These are phyloP conservation scores for Macrotyloma uniflorum DNA, from an alignment of 306 rosid genomes.

Conservation along the genomic window DNA sequence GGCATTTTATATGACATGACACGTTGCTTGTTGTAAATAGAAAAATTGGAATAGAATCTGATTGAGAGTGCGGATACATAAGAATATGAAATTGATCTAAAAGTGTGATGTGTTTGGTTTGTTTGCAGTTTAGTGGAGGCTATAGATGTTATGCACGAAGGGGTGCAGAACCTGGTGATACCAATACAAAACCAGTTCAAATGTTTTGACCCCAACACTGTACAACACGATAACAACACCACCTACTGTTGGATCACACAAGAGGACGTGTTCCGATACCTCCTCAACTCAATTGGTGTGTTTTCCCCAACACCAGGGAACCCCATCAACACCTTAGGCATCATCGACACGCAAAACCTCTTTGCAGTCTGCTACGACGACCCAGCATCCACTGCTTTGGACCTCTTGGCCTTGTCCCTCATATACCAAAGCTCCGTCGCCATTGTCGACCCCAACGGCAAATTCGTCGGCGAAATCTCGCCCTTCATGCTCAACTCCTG, in stretches of 20 bases:
- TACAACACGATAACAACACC: constrained; percentile 43
- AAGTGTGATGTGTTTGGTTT: background rate
- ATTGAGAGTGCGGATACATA: too few relatives aligned
- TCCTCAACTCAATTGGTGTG: constrained; percentile 68
- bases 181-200: constrained; percentile 44
- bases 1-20: too few relatives aligned
- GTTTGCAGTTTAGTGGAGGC: constrained; percentile 63
- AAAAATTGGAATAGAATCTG: background rate
- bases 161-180: constrained; percentile 74
- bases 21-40: background rate
- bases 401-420: constrained; percentile 58
- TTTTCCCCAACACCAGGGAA: constrained; percentile 54
- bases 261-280: constrained; percentile 84
- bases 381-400: constrained; percentile 66
- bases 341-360: constrained; percentile 54
- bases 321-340: constrained; percentile 60
- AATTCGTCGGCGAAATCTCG: constrained; percentile 77
- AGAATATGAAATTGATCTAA: too few relatives aligned
- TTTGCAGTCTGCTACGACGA: constrained; percentile 57
- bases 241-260: constrained; percentile 87
- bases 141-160: constrained; percentile 69
- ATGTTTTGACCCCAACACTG: constrained; percentile 24
- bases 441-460: constrained; percentile 55
- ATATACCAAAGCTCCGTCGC: constrained; percentile 67
- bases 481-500: constrained; percentile 62